Evolutionary conservation across 1,284 basidiomycete species (phyloP).

Genomic region (Heterobasidion annosum): DNA sequence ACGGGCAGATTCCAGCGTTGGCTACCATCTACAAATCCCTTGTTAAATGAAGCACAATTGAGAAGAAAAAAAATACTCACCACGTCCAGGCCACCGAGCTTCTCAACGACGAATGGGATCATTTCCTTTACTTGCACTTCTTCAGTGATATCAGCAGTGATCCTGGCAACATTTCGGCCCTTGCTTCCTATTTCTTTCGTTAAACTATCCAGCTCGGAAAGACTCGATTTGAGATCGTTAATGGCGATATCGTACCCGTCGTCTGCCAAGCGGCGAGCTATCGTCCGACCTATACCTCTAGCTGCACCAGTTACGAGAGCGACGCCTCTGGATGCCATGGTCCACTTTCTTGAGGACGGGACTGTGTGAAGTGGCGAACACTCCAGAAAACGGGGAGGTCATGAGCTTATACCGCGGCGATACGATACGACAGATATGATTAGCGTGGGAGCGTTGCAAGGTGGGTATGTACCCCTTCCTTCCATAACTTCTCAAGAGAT

Average conservation of each 20-base stretch:
- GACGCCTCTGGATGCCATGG: slow-evolving; percentile 1
- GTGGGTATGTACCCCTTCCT: no score
- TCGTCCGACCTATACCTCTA: slow-evolving; percentile 18
- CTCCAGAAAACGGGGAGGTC: no score
- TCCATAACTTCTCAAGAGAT: no score
- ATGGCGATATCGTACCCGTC: slow-evolving; percentile 20
- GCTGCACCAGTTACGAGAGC: slow-evolving; percentile 17
- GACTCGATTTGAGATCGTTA: slow-evolving; percentile 17
- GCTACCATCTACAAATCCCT: slow-evolving; percentile 18
- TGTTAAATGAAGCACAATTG: not conserved
- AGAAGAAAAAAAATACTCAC: slow-evolving; percentile 14
- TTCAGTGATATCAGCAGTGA: not conserved
- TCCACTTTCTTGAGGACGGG: no score
- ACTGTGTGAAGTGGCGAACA: no score
- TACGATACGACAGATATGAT: no score
- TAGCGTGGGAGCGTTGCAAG: no score
- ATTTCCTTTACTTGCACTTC: slow-evolving; percentile 23
- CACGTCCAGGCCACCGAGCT: slow-evolving; percentile 26
- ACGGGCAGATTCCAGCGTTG: slow-evolving; percentile 18
- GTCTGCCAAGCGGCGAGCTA: slow-evolving; percentile 17
- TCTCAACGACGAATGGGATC: slow-evolving; percentile 18
- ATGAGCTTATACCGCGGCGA: no score
- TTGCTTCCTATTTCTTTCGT: slow-evolving; percentile 12
- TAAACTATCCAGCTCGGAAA: slow-evolving; percentile 10
- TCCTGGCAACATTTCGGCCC: not conserved